Percentiles rank a stretch among this genome's conserved stretches.
Conservation (phyloP, 495 filamentous ascomycete species). For the Aspergillus mulundensis region DNA sequence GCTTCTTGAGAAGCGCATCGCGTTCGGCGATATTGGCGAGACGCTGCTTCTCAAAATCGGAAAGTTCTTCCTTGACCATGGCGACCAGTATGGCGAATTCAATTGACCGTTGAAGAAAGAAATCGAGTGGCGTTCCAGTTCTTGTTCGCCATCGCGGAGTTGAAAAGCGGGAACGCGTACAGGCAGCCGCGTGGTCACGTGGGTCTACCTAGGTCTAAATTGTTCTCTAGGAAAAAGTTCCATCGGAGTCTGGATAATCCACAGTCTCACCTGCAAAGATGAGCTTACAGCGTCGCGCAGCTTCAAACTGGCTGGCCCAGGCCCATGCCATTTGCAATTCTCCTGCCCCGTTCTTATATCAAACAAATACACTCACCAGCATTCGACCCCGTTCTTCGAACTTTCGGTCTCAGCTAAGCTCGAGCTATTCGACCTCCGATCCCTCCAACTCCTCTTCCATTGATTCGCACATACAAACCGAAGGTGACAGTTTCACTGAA, state of each 20-base stretch:
- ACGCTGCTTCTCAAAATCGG: constrained; percentile 66
- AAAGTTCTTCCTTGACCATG: constrained; percentile 39
- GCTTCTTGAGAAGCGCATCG: constrained; percentile 60
- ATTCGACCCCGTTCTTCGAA: constrained; percentile 8
- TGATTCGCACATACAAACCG: not conserved
- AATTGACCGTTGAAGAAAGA: not conserved
- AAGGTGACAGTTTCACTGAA: not conserved
- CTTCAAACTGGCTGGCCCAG: constrained; percentile 20
- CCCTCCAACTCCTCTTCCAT: not conserved
- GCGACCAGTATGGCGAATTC: not conserved
- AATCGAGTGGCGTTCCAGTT: not conserved
- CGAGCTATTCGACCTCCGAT: constrained; percentile 5
- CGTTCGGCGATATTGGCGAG: constrained; percentile 72
- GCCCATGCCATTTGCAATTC: constrained; percentile 22
- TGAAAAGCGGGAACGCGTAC: constrained; percentile 8
- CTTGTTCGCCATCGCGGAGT: not conserved
- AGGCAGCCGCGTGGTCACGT: constrained; percentile 18
- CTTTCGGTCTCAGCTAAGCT: constrained; percentile 11
- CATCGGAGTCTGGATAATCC: not conserved
- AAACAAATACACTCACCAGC: constrained; percentile 56
- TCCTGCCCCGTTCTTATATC: constrained; percentile 63
- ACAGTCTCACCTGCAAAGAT: not conserved
- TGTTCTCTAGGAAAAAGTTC: not conserved
- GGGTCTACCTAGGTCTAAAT: not conserved
- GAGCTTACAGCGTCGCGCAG: constrained; percentile 13